Percentiles rank a stretch among this genome's conserved stretches.
These are phyloP conservation scores for Colletotrichum higginsianum DNA, from an alignment of 2,329 filamentous ascomycete species.

Conservation along the genomic window DNA sequence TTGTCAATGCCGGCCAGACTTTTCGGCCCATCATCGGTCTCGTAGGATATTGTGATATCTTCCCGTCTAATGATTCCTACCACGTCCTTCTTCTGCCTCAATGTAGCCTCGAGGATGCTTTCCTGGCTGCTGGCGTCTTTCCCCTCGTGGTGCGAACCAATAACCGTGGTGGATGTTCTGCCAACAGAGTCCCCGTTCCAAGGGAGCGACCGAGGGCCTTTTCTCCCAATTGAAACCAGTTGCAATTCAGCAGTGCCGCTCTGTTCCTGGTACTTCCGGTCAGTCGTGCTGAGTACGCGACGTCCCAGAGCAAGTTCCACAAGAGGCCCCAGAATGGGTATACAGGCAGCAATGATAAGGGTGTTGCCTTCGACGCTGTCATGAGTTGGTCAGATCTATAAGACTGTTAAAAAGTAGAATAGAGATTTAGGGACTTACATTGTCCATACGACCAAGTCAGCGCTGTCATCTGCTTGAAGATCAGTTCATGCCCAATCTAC, in stretches of 20 bases:
- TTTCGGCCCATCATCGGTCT: too few species aligned
- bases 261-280: constrained; percentile 20
- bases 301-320: constrained; percentile 13
- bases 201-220: neutral
- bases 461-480: constrained; percentile 7
- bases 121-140: too few species aligned
- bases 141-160: too few species aligned
- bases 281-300: constrained; percentile 9
- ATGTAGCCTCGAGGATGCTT: too few species aligned
- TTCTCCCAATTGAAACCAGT: neutral
- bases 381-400: neutral
- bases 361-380: constrained; percentile 25
- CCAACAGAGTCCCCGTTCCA: neutral
- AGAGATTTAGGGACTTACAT: neutral
- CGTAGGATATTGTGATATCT: too few species aligned
- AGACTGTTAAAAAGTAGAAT: neutral
- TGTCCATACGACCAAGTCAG: constrained; percentile 26
- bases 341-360: constrained; percentile 20
- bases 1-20: too few species aligned
- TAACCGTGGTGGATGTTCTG: too few species aligned
- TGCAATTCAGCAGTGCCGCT: neutral
- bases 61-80: too few species aligned
- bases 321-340: constrained; percentile 1
- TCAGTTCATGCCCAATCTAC: neutral
- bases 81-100: too few species aligned